These are phyloP conservation scores for Phoma sp. DNA, from an alignment of 2,329 filamentous ascomycete genomes.

Conservation along the genomic window DNA sequence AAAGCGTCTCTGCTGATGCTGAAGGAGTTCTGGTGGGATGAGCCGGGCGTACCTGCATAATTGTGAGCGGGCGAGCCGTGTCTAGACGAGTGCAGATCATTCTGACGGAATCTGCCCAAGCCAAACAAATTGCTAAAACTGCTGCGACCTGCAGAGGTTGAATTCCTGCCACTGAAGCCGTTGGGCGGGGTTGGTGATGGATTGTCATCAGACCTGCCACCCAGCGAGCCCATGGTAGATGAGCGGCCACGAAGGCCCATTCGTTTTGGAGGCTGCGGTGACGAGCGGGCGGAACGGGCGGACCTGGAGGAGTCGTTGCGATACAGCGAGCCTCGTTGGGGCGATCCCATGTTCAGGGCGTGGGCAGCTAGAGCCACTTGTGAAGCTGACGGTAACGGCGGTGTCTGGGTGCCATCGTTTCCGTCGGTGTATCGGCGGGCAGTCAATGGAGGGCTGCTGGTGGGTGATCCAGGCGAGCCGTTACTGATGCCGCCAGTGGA, in stretches of 20 bases:
- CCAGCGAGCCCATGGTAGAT: constrained; percentile 85
- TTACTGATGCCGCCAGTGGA: constrained; percentile 48
- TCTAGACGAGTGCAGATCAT: constrained; percentile 66
- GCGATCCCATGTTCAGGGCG: constrained; percentile 54
- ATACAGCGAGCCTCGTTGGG: constrained; percentile 54
- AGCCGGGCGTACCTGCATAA: constrained; percentile 71
- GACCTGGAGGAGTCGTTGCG: constrained; percentile 68
- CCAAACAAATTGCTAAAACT: constrained; percentile 91
- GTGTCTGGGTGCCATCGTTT: constrained; percentile 37
- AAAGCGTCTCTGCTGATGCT: constrained; percentile 74
- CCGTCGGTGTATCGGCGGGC: constrained; percentile 38
- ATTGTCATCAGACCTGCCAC: constrained; percentile 73
- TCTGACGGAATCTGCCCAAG: constrained; percentile 77
- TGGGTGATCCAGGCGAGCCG: constrained; percentile 40
- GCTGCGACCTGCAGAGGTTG: constrained; percentile 83
- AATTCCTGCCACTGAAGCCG: constrained; percentile 65
- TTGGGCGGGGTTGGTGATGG: constrained; percentile 63
- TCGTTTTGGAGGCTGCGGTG: constrained; percentile 60
- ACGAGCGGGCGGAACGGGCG: constrained; percentile 68
- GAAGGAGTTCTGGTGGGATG: constrained; percentile 83
- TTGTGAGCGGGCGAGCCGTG: constrained; percentile 66
- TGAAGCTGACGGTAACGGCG: constrained; percentile 56
- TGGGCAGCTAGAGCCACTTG: constrained; percentile 59
- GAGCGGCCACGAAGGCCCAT: constrained; percentile 75
- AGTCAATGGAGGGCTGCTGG: constrained; percentile 47